A percentile compares a stretch with the other conserved stretches of the same genome.
These are phyloP conservation scores for Canavalia ensiformis DNA, from an alignment of 306 rosid genomes.

Conservation along the genomic window DNA sequence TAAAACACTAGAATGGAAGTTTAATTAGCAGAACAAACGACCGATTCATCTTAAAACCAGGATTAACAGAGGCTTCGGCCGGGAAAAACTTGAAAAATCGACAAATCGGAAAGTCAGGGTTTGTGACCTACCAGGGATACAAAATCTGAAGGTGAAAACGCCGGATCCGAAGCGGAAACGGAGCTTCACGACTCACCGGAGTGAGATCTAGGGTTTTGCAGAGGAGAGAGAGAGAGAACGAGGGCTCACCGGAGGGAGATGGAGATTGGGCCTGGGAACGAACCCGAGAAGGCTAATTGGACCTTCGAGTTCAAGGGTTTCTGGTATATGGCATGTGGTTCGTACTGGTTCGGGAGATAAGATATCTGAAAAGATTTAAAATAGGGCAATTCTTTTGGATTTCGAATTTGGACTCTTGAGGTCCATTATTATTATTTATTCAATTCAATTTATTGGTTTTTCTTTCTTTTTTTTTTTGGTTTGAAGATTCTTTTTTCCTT, in stretches of 20 bases:
- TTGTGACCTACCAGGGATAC: conserved; percentile 49
- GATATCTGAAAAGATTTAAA: conserved; percentile 48
- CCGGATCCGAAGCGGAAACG: conserved; percentile 53
- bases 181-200: conserved; percentile 57
- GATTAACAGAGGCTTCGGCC: background rate
- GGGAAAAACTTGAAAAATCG: background rate
- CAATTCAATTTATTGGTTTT: background rate
- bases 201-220: conserved; percentile 83
- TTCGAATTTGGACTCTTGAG: conserved; percentile 59
- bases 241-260: conserved; percentile 52
- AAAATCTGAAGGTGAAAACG: conserved; percentile 11
- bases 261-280: conserved; percentile 82
- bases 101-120: conserved; percentile 14
- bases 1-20: background rate
- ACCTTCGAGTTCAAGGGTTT: conserved; percentile 59
- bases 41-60: background rate
- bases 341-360: conserved; percentile 49
- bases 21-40: background rate
- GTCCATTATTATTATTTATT: conserved; percentile 66
- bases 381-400: conserved; percentile 45
- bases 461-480: background rate
- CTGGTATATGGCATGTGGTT: conserved; percentile 34
- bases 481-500: background rate
- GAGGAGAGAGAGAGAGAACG: conserved; percentile 46
- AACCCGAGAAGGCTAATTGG: conserved; percentile 91